phyloP scores from a whole-genome alignment of 2,329 filamentous ascomycete genomes.

The Thielaviopsis punctulata region DNA sequence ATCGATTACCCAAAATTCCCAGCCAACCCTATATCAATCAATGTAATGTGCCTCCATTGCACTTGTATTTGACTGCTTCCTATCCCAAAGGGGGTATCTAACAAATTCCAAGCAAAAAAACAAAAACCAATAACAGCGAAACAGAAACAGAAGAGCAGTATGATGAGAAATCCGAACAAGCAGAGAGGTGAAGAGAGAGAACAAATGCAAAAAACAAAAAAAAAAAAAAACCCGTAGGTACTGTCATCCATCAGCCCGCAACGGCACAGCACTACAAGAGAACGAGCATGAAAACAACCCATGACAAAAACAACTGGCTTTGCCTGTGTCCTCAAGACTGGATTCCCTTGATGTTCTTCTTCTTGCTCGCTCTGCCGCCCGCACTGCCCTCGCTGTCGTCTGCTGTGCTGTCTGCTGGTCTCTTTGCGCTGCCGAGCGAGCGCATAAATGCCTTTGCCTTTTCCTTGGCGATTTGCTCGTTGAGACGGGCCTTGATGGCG shows the following conservation, averaged over 20 bases:
- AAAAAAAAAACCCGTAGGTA: not conserved
- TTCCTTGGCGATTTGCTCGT: slow-evolving; percentile 39
- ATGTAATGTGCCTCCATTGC: not conserved
- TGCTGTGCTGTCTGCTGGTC: slow-evolving; percentile 3
- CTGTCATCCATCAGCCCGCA: not conserved
- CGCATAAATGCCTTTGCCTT: slow-evolving; percentile 34
- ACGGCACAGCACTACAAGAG: not conserved
- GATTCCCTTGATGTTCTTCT: slow-evolving; percentile 4
- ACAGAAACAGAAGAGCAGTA: not conserved
- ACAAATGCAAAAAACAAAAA: not conserved
- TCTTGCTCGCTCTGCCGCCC: slow-evolving; percentile 5
- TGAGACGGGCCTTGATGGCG: slow-evolving; percentile 31
- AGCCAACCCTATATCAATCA: not conserved
- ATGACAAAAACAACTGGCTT: not conserved
- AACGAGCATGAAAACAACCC: not conserved
- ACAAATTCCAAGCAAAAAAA: not conserved
- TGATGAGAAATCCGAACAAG: not conserved
- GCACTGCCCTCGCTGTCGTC: slow-evolving; percentile 3
- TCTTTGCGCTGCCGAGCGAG: slow-evolving; percentile 26
- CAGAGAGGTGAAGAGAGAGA: not conserved
- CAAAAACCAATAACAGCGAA: not conserved
- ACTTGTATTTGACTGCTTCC: not conserved
- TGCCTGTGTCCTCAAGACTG: slow-evolving; percentile 1
- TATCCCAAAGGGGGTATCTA: not conserved
- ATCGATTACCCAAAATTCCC: not conserved